Conservation (phyloP, 768 basidiomycete genomes). For the Lentinula edodes region DNA sequence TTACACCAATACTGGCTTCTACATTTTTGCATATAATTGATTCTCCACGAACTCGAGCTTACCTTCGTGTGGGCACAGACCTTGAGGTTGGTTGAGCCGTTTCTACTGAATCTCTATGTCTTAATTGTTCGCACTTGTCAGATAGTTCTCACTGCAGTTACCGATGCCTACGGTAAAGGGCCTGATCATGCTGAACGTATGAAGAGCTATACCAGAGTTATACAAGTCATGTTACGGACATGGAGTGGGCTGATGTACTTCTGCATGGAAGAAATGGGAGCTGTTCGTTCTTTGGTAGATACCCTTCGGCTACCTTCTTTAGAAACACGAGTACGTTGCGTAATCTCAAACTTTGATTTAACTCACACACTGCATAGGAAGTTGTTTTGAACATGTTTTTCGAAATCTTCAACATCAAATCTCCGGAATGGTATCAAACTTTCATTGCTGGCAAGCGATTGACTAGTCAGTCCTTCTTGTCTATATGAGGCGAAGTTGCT, state of each 20-base stretch:
- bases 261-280: constrained; percentile 83
- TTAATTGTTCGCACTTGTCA: constrained; percentile 20
- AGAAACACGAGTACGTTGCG: constrained; percentile 67
- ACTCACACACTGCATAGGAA: constrained; percentile 50
- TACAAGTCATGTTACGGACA: constrained; percentile 79
- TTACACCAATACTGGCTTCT: constrained; percentile 71
- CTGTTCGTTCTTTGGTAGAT: constrained; percentile 79
- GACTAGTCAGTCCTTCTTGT: constrained; percentile 54
- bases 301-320: constrained; percentile 85
- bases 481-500: not conserved
- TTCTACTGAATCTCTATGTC: not conserved
- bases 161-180: constrained; percentile 87
- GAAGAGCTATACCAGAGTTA: constrained; percentile 69
- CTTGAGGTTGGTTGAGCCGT: constrained; percentile 61
- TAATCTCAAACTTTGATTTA: not conserved
- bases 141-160: constrained; percentile 86
- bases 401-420: constrained; percentile 85
- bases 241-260: constrained; percentile 97
- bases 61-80: constrained; percentile 77
- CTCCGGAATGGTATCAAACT: constrained; percentile 88
- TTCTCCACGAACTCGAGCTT: constrained; percentile 74
- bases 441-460: constrained; percentile 86
- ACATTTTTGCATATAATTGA: constrained; percentile 83
- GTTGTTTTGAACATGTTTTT: constrained; percentile 93
- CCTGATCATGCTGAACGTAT: constrained; percentile 75